Base-by-base conservation (phyloP, 23 red algal genomes). In the Chondrus crispus region DNA sequence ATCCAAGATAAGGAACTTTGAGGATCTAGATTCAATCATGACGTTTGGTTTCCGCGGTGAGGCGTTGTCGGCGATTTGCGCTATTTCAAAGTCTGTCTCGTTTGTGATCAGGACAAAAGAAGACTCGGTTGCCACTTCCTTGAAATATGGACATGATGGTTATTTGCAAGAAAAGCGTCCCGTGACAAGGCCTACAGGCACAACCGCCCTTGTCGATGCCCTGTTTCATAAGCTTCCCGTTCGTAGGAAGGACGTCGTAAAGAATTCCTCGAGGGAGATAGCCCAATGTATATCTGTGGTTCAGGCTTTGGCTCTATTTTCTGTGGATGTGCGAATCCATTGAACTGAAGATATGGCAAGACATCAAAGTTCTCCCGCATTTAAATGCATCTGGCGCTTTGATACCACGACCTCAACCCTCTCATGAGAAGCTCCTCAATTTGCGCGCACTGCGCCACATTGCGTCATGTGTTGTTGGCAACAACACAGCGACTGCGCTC, bases 31-130 rank as follows among this genome's bases (percentile, higher is more conserved):
- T 32, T 32, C 39, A 19, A 66, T 98, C 22, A 50, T 44, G 36
- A 82, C 96, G 57, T 91, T 87, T 11, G 96, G 96, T 19, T 98
- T 98, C 86, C 96, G 96, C 37, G 96, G 96, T 20, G 82, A 96
- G 81, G 96, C 96, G 5, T 92, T 98, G 30, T 81, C 93, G 28
- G 90, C 96, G 0, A 91, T 98, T 7, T 88, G 91, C 33, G 66
- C 55, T 20, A 46, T 95, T 58, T 62, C 76, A 48, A 62, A 63
- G 33, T 78, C 53, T 16, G 60, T 94, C 50, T 48, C 93, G 36
- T 64, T 98, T 57, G 46, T 58, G 10, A 91, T 93, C 2, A 82
- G 90, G 28, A 82, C 75, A 24, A 46, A 29, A n/a, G 48, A 78
- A 2, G 76, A 80, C 49, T 18, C n/a, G 62, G 46, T 70, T 11